Evolutionary conservation across 768 basidiomycete species (phyloP).

Genomic region (Serpula lacrymans): DNA sequence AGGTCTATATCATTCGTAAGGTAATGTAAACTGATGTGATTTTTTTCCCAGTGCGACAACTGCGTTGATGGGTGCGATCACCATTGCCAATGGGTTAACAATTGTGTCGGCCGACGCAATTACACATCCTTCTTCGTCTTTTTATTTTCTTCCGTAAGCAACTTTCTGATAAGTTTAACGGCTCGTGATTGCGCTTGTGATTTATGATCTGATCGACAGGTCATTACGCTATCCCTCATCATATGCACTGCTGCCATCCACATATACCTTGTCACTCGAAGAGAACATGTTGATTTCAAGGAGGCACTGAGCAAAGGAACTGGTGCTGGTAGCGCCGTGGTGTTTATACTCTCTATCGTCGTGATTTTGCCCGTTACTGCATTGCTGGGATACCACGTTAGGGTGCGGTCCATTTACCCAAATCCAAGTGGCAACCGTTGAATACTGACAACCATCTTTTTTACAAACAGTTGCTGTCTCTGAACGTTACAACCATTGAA

Average conservation of each 20-base stretch:
- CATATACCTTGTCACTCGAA: constrained; percentile 61
- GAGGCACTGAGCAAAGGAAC: constrained; percentile 47
- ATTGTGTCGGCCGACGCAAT: constrained; percentile 92
- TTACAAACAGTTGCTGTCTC: constrained; percentile 71
- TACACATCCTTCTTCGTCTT: constrained; percentile 92
- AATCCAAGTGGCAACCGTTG: too few species aligned
- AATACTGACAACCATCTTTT: constrained; percentile 1
- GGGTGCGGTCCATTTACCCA: constrained; percentile 53
- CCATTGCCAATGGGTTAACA: constrained; percentile 91
- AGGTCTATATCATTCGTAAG: too few species aligned
- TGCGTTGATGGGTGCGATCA: constrained; percentile 96
- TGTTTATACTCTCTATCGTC: constrained; percentile 65
- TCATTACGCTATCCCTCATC: constrained; percentile 69
- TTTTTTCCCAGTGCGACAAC: constrained; percentile 75
- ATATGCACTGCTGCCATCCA: constrained; percentile 84
- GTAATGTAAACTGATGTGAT: background rate
- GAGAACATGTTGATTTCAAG: constrained; percentile 45
- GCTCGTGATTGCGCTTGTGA: too few species aligned
- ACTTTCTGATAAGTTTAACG: too few species aligned
- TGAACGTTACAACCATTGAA: constrained; percentile 96
- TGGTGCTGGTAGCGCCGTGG: constrained; percentile 80
- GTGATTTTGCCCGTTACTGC: constrained; percentile 84
- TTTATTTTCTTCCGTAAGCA: constrained; percentile 70
- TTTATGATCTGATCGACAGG: constrained; percentile 37
- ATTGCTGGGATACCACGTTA: constrained; percentile 77